Base-by-base conservation (phyloP, 1,139 yeast genomes). In the Sugiyamaella novakii region DNA sequence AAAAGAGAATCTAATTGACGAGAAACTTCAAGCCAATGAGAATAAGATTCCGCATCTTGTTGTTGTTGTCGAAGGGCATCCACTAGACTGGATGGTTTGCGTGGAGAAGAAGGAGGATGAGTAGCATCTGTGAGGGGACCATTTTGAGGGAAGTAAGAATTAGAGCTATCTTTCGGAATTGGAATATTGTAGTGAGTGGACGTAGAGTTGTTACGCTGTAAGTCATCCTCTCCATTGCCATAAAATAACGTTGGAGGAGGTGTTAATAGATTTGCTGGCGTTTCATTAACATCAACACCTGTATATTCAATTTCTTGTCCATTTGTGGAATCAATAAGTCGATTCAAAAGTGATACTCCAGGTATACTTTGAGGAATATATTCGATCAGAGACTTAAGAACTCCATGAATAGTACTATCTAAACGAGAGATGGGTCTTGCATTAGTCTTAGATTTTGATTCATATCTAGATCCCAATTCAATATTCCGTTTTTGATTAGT, bases 21-120 rank as follows among this genome's bases (percentile, higher is more conserved):
- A 6, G 94, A 82, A 0, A 81, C 76, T 0, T 75, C 77, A 35
- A 77, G 72, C 97, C 97, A 92, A 44, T 80, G 80, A 8, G 72
- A 69, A 63, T 87, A 91, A 1, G 85, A 79, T 3, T 78, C 74
- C 1, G 79, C 73, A 48, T 74, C 33, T 12, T 51, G 49, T 44
- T 57, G 65, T 15, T 51, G 49, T 43, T 48, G 35, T 29, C 36
- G 40, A 14, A 57, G 49, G 15, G 43, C 42, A 21, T 52, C 43
- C 14, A 55, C 41, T 5, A 42, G 37, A 2, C 21, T 17, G 2
- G 39, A 42, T 2, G 40, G 14, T 34, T 42, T 42, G 6, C 40
- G 37, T 10, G 41, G 22, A 22, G 28, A 5, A 10, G 14, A 22
- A 11, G 41, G 25, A 6, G 27, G 17, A 21, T 25, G 10, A 22